phyloP scores from a whole-genome alignment of 805 yeast species.

The Wickerhamomyces hampshirensis region DNA sequence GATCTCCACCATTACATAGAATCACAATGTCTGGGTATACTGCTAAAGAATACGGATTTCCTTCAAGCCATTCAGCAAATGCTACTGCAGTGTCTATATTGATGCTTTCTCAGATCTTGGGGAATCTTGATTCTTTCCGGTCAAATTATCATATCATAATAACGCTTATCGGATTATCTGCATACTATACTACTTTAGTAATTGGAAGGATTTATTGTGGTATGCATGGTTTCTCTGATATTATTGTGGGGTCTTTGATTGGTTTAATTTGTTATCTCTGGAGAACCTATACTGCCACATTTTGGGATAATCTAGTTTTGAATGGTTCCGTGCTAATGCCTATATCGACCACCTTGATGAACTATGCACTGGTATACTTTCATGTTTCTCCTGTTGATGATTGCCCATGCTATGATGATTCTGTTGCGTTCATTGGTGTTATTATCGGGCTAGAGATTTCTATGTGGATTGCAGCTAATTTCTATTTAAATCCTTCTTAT shows the following conservation, averaged over 20 bases:
- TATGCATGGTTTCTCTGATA: slow-evolving; percentile 91
- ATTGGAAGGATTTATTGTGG: slow-evolving; percentile 91
- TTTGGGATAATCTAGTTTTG: slow-evolving; percentile 44
- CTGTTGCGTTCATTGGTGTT: slow-evolving; percentile 90
- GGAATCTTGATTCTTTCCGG: slow-evolving; percentile 7
- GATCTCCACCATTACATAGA: slow-evolving; percentile 86
- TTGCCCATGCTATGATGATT: slow-evolving; percentile 95
- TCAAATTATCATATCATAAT: slow-evolving; percentile 8
- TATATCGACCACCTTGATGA: slow-evolving; percentile 32
- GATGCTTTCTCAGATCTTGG: slow-evolving; percentile 26
- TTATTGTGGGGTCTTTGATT: slow-evolving; percentile 56
- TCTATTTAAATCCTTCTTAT: slow-evolving; percentile 9
- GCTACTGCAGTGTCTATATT: slow-evolving; percentile 77
- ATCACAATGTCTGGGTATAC: slow-evolving; percentile 90
- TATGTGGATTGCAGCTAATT: slow-evolving; percentile 24
- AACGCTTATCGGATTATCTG: slow-evolving; percentile 16
- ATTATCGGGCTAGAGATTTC: slow-evolving; percentile 65
- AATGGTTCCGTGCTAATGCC: slow-evolving; percentile 28
- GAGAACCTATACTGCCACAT: slow-evolving; percentile 35
- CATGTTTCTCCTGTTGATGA: slow-evolving; percentile 87
- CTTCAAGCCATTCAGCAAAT: slow-evolving; percentile 91
- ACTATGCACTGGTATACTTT: slow-evolving; percentile 50
- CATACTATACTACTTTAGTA: slow-evolving; percentile 62
- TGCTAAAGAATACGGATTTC: slow-evolving; percentile 91
- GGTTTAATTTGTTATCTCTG: slow-evolving; percentile 53